These are phyloP conservation scores for Aspergillus hiratsukae DNA, from an alignment of 2,329 filamentous ascomycete genomes.

Conservation along the genomic window DNA sequence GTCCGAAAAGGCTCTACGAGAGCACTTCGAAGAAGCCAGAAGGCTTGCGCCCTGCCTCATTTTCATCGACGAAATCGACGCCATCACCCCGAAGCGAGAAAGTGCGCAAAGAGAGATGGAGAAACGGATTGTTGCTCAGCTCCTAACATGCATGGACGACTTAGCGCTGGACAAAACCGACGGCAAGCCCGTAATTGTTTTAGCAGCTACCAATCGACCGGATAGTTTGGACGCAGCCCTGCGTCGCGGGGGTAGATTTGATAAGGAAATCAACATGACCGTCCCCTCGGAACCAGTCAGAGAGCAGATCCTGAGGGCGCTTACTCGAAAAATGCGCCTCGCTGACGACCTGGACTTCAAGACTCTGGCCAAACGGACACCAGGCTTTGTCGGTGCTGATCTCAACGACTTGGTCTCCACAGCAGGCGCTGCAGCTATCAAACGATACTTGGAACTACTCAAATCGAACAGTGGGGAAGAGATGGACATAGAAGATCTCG, in stretches of 20 bases:
- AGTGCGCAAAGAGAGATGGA: slow-evolving; percentile 84
- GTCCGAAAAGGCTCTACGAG: slow-evolving; percentile 79
- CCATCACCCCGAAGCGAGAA: slow-evolving; percentile 81
- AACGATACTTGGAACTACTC: slow-evolving; percentile 54
- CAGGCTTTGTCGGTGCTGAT: slow-evolving; percentile 91
- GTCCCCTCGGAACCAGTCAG: slow-evolving; percentile 77
- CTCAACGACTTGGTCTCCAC: slow-evolving; percentile 67
- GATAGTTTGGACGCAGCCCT: slow-evolving; percentile 80
- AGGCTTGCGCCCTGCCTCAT: slow-evolving; percentile 80
- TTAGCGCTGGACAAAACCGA: slow-evolving; percentile 67
- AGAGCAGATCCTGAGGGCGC: slow-evolving; percentile 69
- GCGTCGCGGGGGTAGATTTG: slow-evolving; percentile 70
- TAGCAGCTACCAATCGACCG: slow-evolving; percentile 85
- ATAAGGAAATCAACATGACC: slow-evolving; percentile 78
- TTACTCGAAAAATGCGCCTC: slow-evolving; percentile 63
- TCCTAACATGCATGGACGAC: slow-evolving; percentile 82
- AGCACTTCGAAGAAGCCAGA: slow-evolving; percentile 84
- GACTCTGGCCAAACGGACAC: slow-evolving; percentile 73
- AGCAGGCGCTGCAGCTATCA: slow-evolving; percentile 61
- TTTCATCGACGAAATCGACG: slow-evolving; percentile 89
- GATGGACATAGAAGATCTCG: slow-evolving; percentile 50
- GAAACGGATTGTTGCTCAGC: slow-evolving; percentile 76
- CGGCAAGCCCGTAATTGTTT: slow-evolving; percentile 76
- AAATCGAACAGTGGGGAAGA: slow-evolving; percentile 42
- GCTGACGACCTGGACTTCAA: slow-evolving; percentile 68